Percentiles rank a stretch among this genome's conserved stretches.
These are phyloP conservation scores for Sphenostylis stenocarpa DNA, from an alignment of 306 rosid species.

Conservation along the genomic window DNA sequence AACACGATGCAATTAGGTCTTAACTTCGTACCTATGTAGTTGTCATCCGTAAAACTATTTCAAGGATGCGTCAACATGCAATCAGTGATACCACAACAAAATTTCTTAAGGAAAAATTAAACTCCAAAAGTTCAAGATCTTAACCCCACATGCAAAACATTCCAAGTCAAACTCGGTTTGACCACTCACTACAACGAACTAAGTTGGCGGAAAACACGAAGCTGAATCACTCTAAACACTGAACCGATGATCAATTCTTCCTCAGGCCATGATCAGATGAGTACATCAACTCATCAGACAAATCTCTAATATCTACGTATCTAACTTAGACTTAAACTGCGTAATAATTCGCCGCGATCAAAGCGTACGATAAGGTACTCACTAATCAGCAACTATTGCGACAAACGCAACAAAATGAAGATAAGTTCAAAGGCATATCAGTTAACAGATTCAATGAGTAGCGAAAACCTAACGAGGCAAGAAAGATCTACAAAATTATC, in stretches of 20 bases:
- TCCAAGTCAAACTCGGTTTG: slow-evolving; percentile 8
- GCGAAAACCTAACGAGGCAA: neutral
- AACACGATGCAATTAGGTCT: neutral
- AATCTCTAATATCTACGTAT: neutral
- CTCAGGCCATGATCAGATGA: neutral
- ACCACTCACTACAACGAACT: neutral
- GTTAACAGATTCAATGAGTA: neutral
- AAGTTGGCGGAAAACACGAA: slow-evolving; percentile 1
- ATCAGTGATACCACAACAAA: neutral
- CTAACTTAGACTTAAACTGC: neutral
- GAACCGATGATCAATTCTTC: neutral
- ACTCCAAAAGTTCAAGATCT: neutral
- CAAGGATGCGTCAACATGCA: neutral
- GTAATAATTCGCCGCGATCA: neutral
- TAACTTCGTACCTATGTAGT: neutral
- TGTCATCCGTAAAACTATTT: neutral
- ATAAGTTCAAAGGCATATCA: neutral
- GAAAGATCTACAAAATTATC: neutral
- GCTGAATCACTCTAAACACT: neutral
- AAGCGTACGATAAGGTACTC: neutral
- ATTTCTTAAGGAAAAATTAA: neutral
- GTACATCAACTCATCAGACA: slow-evolving; percentile 17
- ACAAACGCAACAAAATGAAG: neutral
- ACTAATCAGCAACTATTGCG: neutral
- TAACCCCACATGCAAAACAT: neutral